These are phyloP conservation scores for Dendrobium nobile DNA, from an alignment of 106 monocot species.

Conservation along the genomic window DNA sequence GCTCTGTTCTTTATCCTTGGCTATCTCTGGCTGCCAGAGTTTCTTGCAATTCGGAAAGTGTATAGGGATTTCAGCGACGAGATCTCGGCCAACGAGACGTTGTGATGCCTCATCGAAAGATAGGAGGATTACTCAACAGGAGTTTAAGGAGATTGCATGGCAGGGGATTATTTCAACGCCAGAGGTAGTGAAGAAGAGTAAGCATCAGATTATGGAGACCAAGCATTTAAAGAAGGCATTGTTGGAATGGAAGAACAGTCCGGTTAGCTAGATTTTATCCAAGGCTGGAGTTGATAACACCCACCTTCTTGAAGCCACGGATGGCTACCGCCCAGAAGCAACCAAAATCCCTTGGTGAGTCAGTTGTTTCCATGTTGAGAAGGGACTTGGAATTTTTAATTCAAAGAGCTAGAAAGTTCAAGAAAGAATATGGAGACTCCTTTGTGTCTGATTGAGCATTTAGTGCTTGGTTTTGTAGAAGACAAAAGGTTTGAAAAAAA, in stretches of 20 bases:
- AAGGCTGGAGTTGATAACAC: conserved; percentile 92
- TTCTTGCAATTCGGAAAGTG: conserved; percentile 42
- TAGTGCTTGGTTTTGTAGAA: conserved; percentile 78
- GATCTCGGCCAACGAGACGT: conserved; percentile 35
- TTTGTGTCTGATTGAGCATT: conserved; percentile 96
- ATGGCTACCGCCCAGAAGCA: conserved; percentile 84
- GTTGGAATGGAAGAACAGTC: conserved; percentile 93
- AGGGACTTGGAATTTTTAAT: conserved; percentile 79
- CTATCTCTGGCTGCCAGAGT: conserved; percentile 65
- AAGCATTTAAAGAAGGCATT: conserved; percentile 95
- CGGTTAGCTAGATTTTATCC: conserved; percentile 93
- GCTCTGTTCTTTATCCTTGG: conserved; percentile 57
- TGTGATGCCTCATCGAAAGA: conserved; percentile 58
- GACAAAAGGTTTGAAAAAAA: conserved; percentile 88
- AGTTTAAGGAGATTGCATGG: conserved; percentile 98
- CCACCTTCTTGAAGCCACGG: conserved; percentile 81
- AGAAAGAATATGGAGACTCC: conserved; percentile 85
- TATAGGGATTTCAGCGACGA: conserved; percentile 50
- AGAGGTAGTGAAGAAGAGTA: conserved; percentile 91
- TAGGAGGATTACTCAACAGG: conserved; percentile 87
- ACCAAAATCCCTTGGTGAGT: conserved; percentile 91
- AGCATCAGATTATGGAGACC: conserved; percentile 97
- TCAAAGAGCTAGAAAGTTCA: conserved; percentile 80
- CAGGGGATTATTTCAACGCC: conserved; percentile 91
- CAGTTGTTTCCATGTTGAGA: conserved; percentile 89